phyloP scores from a whole-genome alignment of 2,329 filamentous ascomycete species.

The Trichoderma sp. region DNA sequence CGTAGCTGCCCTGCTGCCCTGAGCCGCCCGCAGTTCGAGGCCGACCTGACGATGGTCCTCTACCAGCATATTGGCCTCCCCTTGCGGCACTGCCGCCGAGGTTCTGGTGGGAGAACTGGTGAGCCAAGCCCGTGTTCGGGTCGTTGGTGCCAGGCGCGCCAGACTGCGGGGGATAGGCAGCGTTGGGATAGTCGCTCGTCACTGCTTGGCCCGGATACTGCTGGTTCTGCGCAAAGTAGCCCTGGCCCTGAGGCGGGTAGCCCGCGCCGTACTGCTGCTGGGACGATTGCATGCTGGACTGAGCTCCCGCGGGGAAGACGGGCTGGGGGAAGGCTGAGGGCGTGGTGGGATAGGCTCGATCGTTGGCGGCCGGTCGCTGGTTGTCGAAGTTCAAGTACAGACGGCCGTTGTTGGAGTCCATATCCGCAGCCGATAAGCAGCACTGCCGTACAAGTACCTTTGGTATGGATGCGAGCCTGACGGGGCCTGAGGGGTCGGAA shows the following conservation, averaged over 20 bases:
- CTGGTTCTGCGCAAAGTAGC: conserved; percentile 63
- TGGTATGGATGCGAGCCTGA: conserved; percentile 24
- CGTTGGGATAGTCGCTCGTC: conserved; percentile 51
- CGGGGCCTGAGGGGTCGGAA: conserved; percentile 25
- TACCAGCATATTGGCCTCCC: conserved; percentile 67
- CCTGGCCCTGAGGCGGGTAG: conserved; percentile 44
- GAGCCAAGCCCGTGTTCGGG: conserved; percentile 84
- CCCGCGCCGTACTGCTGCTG: conserved; percentile 51
- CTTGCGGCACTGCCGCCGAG: conserved; percentile 75
- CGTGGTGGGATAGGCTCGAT: conserved; percentile 79
- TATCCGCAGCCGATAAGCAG: conserved; percentile 32
- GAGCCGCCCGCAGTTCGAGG: conserved; percentile 80
- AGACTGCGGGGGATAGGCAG: conserved; percentile 53
- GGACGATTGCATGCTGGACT: conserved; percentile 37
- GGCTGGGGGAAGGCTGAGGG: conserved; percentile 96
- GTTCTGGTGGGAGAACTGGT: conserved; percentile 97
- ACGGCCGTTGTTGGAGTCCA: conserved; percentile 61
- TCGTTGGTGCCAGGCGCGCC: conserved; percentile 69
- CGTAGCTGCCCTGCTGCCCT: conserved; percentile 63
- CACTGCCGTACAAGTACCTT: background rate
- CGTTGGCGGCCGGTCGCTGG: conserved; percentile 62
- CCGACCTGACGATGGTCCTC: conserved; percentile 69
- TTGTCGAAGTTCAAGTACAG: conserved; percentile 70
- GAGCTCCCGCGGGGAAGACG: conserved; percentile 54
- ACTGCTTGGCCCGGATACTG: conserved; percentile 43